Base-by-base conservation (phyloP, 495 filamentous ascomycete species). In the Xeromyces bisporus region DNA sequence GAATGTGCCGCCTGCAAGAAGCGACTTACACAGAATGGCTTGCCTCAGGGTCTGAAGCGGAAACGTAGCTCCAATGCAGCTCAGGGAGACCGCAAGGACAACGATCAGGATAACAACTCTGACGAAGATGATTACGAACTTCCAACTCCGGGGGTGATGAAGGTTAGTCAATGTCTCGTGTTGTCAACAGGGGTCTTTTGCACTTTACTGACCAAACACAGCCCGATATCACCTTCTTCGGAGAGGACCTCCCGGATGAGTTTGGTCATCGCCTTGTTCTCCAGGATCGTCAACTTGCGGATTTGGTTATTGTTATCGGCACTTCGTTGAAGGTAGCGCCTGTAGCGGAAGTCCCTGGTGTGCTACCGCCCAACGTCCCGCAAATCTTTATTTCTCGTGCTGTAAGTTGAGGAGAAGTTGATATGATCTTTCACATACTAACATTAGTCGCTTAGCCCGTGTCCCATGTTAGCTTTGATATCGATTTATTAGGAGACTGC, bases 141-240 rank as follows among this genome's bases (percentile, higher is more conserved):
- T 20, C 70, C 71, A 0, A 62, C 69, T 29, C 69, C 77, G 3
- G 89, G 91, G 10, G 74, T 99, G 41, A 94, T 96, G 87, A 99
- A 96, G 55, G 67, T 69, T 35, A 18, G 47, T 50, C 10, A 6
- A 29, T 3, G 3, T 11, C 34, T 15, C 6, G n/a, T 25, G 26
- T 13, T 28, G 28, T 35, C 29, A n/a, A 12, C 21, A 18, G 0
- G 14, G 29, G 15, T 28, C 32, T 16, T 36, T 15, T 37, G 14
- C 21, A 30, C 34, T 10, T 40, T 21, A 9, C 10, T 29, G 15
- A 40, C 15, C 29, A 35, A 18, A 13, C 23, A 2, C 25, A 71
- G 64, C 89, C 89, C 10, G 89, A 94, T 52, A 96, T 97, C 44
- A 93, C 80, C 3, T 96, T 97, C 67, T 96, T 96, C 35, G 66